Conservation (phyloP, 257 asterid genomes). For the Parsonsia alboflavescens region DNA sequence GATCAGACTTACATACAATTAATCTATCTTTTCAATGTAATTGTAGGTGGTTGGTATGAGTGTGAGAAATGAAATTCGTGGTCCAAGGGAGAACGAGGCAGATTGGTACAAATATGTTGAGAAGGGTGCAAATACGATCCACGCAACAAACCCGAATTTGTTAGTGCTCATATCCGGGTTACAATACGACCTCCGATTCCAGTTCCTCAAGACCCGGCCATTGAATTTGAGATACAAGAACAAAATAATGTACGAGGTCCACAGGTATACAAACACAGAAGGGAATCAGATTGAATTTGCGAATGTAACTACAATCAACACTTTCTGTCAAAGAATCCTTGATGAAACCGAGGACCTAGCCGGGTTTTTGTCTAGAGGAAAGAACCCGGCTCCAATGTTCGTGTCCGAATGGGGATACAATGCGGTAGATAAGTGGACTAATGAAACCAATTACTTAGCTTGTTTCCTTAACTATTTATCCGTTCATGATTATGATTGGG, state of each 20-base stretch:
- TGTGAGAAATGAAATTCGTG: conserved; percentile 72
- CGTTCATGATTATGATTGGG: conserved; percentile 55
- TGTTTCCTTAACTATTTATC: conserved; percentile 40
- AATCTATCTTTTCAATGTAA: too few species aligned
- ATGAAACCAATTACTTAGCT: conserved; percentile 31
- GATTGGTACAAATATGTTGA: conserved; percentile 59
- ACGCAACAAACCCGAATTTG: conserved; percentile 36
- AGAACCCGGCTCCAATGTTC: conserved; percentile 44
- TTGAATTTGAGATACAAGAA: conserved; percentile 23
- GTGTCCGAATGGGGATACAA: conserved; percentile 52
- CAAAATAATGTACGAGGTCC: conserved; percentile 64
- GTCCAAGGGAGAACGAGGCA: conserved; percentile 30
- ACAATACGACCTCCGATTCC: conserved; percentile 31
- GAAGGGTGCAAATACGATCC: conserved; percentile 48
- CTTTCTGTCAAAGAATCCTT: conserved; percentile 9
- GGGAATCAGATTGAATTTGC: neutral
- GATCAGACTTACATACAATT: too few species aligned
- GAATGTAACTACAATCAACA: neutral
- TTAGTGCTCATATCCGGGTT: conserved; percentile 67
- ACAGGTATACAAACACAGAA: conserved; percentile 46
- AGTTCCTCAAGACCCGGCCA: conserved; percentile 30
- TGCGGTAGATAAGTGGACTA: conserved; percentile 16
- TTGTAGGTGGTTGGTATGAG: conserved; percentile 34
- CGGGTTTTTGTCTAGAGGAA: conserved; percentile 17
- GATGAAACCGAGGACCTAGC: conserved; percentile 9